A percentile compares a stretch with the other conserved stretches of the same genome.
Evolutionary conservation across 192 early-diverging fungal species (phyloP).

Genomic region (Pilobolus umbonatus): DNA sequence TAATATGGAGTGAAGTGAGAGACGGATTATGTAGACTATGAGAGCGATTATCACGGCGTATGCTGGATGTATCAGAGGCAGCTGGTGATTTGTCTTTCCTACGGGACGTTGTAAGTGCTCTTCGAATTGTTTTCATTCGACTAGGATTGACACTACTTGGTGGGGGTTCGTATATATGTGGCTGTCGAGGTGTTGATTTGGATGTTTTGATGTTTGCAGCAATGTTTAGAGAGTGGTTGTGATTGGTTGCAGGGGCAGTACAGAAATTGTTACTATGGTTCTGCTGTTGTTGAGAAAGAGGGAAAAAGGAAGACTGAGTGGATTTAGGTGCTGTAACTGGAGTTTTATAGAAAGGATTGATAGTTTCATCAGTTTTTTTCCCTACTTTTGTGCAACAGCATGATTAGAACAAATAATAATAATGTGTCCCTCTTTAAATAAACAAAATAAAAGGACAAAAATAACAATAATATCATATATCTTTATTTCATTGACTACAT

Average conservation of each 20-base stretch:
- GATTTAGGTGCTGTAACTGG: too few species aligned
- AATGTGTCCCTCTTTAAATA: neutral
- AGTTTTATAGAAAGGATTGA: too few species aligned
- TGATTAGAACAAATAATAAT: too few species aligned
- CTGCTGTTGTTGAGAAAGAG: slow-evolving; percentile 2
- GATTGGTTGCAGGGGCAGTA: too few species aligned
- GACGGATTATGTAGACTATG: slow-evolving; percentile 3
- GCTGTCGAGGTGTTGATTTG: slow-evolving; percentile 3
- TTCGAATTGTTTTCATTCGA: slow-evolving; percentile 5
- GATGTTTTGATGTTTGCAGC: neutral
- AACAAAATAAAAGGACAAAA: slow-evolving; percentile 2
- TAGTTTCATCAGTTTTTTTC: neutral
- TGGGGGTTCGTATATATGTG: neutral
- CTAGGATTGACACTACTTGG: neutral
- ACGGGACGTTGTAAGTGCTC: slow-evolving; percentile 7
- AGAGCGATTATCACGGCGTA: neutral
- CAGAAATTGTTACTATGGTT: neutral
- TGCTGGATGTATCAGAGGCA: neutral
- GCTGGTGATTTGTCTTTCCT: neutral
- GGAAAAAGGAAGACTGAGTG: slow-evolving; percentile 1
- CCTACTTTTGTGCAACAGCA: neutral
- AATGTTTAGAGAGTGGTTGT: neutral
- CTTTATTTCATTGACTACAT: too few species aligned
- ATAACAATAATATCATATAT: neutral
- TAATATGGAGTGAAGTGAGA: neutral